Evolutionary conservation across 2,329 filamentous ascomycete genomes (phyloP).

Genomic region (Aspergillus awamori): DNA sequence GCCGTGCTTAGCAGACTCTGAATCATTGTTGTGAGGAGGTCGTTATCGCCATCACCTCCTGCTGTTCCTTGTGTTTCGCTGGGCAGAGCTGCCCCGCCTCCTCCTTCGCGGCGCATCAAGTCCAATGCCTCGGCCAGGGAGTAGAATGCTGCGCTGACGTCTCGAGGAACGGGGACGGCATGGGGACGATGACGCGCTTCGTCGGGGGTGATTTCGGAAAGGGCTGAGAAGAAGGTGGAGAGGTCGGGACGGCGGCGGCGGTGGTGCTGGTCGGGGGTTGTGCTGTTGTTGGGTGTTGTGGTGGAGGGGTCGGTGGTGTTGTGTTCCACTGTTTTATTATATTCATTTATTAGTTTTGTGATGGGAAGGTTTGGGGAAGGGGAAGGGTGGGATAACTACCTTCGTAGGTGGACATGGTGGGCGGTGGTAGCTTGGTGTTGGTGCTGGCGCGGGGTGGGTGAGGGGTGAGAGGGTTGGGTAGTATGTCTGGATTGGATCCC

Average conservation of each 20-base stretch:
- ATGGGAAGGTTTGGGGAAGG: neutral
- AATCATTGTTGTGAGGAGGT: constrained; percentile 59
- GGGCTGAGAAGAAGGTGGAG: constrained; percentile 65
- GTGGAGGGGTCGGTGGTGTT: constrained; percentile 38
- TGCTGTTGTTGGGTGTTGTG: neutral
- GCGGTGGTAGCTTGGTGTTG: constrained; percentile 10
- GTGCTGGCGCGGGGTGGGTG: constrained; percentile 7
- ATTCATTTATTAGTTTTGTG: neutral
- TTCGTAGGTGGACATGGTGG: constrained; percentile 48
- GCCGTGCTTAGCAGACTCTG: constrained; percentile 57
- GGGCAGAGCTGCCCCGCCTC: constrained; percentile 19
- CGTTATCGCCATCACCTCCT: constrained; percentile 33
- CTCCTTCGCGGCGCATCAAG: constrained; percentile 55
- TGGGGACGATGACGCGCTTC: constrained; percentile 53
- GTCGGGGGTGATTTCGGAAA: constrained; percentile 58
- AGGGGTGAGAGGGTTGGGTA: constrained; percentile 1
- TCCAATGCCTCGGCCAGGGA: constrained; percentile 64
- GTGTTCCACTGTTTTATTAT: constrained; percentile 44
- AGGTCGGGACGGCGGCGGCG: constrained; percentile 62
- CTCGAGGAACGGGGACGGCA: constrained; percentile 62
- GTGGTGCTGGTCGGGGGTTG: constrained; percentile 23
- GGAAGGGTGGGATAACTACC: constrained; percentile 24
- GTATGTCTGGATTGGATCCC: neutral
- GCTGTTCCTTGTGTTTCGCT: neutral
- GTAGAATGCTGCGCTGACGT: constrained; percentile 62